These are phyloP conservation scores for Phyllosticta capitalensis DNA, from an alignment of 2,329 filamentous ascomycete genomes.

Conservation along the genomic window DNA sequence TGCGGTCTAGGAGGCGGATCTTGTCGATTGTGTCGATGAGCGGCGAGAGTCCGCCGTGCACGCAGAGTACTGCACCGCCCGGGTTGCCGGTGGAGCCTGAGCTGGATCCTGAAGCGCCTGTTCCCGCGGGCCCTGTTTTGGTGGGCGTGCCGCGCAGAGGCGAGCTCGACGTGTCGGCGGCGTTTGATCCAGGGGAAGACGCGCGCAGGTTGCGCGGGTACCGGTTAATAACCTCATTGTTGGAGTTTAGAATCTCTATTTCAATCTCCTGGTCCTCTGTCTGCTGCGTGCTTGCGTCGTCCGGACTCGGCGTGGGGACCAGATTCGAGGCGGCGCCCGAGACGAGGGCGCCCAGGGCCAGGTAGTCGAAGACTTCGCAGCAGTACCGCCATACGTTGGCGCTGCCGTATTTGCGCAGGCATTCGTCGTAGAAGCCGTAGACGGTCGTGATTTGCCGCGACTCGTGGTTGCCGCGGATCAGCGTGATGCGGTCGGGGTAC, in stretches of 20 bases:
- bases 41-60: slow-evolving; percentile 87
- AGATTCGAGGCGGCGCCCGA: slow-evolving; percentile 68
- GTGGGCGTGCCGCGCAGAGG: slow-evolving; percentile 23
- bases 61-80: slow-evolving; percentile 80
- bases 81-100: slow-evolving; percentile 49
- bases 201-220: slow-evolving; percentile 43
- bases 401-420: slow-evolving; percentile 87
- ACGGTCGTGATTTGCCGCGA: slow-evolving; percentile 95
- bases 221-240: slow-evolving; percentile 66
- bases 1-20: slow-evolving; percentile 86
- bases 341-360: slow-evolving; percentile 80
- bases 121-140: slow-evolving; percentile 60
- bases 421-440: slow-evolving; percentile 98
- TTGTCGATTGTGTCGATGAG: slow-evolving; percentile 91
- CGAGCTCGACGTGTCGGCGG: slow-evolving; percentile 25
- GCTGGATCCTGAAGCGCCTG: slow-evolving; percentile 64
- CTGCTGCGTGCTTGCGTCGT: slow-evolving; percentile 42
- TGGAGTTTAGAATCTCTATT: slow-evolving; percentile 84
- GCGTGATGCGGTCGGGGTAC: slow-evolving; percentile 92
- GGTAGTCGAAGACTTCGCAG: slow-evolving; percentile 96
- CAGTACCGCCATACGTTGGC: slow-evolving; percentile 95
- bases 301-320: slow-evolving; percentile 49
- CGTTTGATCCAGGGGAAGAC: not conserved
- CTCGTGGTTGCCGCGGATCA: slow-evolving; percentile 92
- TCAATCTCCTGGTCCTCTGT: slow-evolving; percentile 61